phyloP scores from a whole-genome alignment of 2,329 filamentous ascomycete species.

The Xylaria sp. region DNA sequence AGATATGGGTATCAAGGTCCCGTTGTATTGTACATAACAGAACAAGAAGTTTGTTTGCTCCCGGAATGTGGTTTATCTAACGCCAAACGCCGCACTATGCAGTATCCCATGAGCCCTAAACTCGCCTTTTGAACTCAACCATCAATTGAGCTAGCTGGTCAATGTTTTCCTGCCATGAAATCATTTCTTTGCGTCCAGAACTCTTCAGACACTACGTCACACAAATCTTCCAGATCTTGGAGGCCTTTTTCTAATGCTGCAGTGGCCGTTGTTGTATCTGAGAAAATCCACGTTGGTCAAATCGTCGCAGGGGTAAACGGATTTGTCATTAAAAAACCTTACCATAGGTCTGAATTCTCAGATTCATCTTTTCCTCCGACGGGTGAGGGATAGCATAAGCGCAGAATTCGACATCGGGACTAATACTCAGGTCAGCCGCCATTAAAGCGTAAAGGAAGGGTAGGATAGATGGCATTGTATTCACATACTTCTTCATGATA shows the following conservation, averaged over 20 bases:
- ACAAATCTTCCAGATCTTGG: constrained; percentile 87
- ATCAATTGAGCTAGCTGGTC: not conserved
- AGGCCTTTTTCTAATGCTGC: constrained; percentile 92
- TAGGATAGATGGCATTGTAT: not conserved
- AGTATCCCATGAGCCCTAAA: constrained; percentile 24
- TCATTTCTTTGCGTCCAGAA: constrained; percentile 76
- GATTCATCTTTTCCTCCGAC: constrained; percentile 94
- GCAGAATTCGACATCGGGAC: constrained; percentile 96
- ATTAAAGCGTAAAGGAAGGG: not conserved
- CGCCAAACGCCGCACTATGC: constrained; percentile 49
- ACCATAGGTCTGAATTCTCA: constrained; percentile 98
- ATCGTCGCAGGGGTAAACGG: not conserved
- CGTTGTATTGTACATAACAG: constrained; percentile 51
- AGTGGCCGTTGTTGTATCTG: constrained; percentile 82
- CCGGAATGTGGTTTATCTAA: constrained; percentile 44
- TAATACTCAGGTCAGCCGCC: constrained; percentile 67
- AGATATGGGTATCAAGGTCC: constrained; percentile 50
- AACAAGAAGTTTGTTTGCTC: constrained; percentile 52
- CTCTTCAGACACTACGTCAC: constrained; percentile 92
- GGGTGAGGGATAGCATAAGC: constrained; percentile 98
- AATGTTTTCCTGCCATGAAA: constrained; percentile 55
- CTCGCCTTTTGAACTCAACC: constrained; percentile 3
- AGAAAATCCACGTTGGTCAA: constrained; percentile 27
- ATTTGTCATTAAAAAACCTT: constrained; percentile 48
- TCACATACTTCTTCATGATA: constrained; percentile 95